These are phyloP conservation scores for Colletotrichum truncatum DNA, from an alignment of 2,329 filamentous ascomycete species.

Conservation along the genomic window DNA sequence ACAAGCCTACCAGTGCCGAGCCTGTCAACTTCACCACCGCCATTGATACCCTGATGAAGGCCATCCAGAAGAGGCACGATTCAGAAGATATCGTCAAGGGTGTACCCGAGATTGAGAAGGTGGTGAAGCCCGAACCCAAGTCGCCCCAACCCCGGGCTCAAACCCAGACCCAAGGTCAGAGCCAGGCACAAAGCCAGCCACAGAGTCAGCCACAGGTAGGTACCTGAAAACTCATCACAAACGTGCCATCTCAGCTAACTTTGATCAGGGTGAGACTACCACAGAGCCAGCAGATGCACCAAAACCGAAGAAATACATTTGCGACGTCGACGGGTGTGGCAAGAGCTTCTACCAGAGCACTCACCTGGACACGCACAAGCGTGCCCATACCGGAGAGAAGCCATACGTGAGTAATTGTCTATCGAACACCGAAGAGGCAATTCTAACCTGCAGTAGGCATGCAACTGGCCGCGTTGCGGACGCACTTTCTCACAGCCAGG, in stretches of 20 bases:
- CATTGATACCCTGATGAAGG: conserved; percentile 88
- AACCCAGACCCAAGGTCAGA: neutral
- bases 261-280: neutral
- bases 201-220: conserved; percentile 1
- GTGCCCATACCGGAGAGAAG: conserved; percentile 89
- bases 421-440: neutral
- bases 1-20: conserved; percentile 55
- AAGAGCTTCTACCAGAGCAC: conserved; percentile 93
- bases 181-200: no score
- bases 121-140: conserved; percentile 23
- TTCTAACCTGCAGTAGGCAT: conserved; percentile 58
- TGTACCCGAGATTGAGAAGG: conserved; percentile 27
- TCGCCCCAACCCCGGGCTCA: neutral
- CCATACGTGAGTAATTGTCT: conserved; percentile 75
- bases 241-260: neutral
- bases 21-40: conserved; percentile 79
- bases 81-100: conserved; percentile 39
- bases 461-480: conserved; percentile 77
- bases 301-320: conserved; percentile 72
- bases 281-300: conserved; percentile 9
- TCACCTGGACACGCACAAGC: conserved; percentile 88
- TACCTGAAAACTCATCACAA: neutral
- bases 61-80: conserved; percentile 76
- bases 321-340: conserved; percentile 76
- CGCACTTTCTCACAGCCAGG: conserved; percentile 89